Base-by-base conservation (phyloP, 202 grass and related monocot genomes). In the Panicum virgatum region DNA sequence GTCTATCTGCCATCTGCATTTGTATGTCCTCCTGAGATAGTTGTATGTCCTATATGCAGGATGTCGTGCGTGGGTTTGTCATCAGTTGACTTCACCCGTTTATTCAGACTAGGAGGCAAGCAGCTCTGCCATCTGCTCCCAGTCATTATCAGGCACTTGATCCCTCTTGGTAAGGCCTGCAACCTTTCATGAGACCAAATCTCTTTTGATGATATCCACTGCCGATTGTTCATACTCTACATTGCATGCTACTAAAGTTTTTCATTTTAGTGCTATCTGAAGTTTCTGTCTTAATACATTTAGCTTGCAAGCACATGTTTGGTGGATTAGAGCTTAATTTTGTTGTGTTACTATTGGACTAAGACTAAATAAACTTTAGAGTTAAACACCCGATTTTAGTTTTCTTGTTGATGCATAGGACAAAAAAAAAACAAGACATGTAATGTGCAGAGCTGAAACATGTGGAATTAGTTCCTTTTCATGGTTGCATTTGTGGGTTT, bases 101-200 rank as follows among this genome's bases (percentile, higher is more conserved):
- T n/a, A n/a, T n/a, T n/a, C n/a, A n/a, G n/a, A n/a, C n/a, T n/a
- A n/a, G n/a, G n/a, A n/a, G n/a, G n/a, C n/a, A n/a, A n/a, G n/a
- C n/a, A n/a, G n/a, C n/a, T 89, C 86, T 97, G 40, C 94, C 90
- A 46, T 79, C 92, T 87, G 90, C 83, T 79, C 90, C 88, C 37
- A 87, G 70, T 85, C 80, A 87, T 89, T 85, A 86, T 85, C 63
- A 91, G 77, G 86, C 74, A 58, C 90, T 86, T 67, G 84, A 65
- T 30, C 81, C 52, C 14, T 97, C 70, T 54, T 97, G 92, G 94
- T 97, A 91, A 79, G 57, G 38, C 47, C 81, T 72, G 26, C 64
- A 60, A 69, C 78, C 72, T 16, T 73, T 57, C 52, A 23, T 58
- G 29, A 26, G 70, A 43, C 9, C 40, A 27, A 81, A n/a, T 57